Evolutionary conservation across 257 asterid species (phyloP).

Genomic region (Nemophila menziesii): DNA sequence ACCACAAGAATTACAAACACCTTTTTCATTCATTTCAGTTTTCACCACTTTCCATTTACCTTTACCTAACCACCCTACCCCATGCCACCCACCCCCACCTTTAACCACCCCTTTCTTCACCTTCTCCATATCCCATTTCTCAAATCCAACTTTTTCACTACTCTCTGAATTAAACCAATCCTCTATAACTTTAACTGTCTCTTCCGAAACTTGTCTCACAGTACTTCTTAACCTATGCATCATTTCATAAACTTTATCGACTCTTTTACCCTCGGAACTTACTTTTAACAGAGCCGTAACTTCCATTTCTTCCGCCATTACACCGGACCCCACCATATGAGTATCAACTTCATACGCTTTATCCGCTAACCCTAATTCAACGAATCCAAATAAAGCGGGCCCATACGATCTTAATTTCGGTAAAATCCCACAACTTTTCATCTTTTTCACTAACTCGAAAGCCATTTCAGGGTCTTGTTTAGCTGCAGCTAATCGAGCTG

Average conservation of each 20-base stretch:
- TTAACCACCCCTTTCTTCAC: slow-evolving; percentile 61
- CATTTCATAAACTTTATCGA: slow-evolving; percentile 68
- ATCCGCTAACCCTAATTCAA: slow-evolving; percentile 53
- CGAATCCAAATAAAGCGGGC: slow-evolving; percentile 77
- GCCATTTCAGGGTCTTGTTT: slow-evolving; percentile 79
- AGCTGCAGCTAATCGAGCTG: slow-evolving; percentile 81
- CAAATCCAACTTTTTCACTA: slow-evolving; percentile 52
- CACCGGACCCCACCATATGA: slow-evolving; percentile 66
- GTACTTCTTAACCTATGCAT: slow-evolving; percentile 76
- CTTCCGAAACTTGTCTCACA: slow-evolving; percentile 84
- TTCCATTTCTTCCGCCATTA: slow-evolving; percentile 73
- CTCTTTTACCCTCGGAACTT: slow-evolving; percentile 45
- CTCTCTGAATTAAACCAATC: slow-evolving; percentile 63
- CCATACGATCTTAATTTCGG: slow-evolving; percentile 88
- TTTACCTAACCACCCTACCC: slow-evolving; percentile 92
- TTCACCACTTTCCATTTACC: slow-evolving; percentile 78
- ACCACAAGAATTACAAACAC: slow-evolving; percentile 63
- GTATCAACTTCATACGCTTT: slow-evolving; percentile 75
- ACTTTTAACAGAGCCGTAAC: slow-evolving; percentile 60
- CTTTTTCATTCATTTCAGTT: slow-evolving; percentile 42
- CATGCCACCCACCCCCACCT: slow-evolving; percentile 99
- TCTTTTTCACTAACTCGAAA: slow-evolving; percentile 60
- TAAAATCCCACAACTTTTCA: slow-evolving; percentile 49
- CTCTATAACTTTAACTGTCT: slow-evolving; percentile 51
- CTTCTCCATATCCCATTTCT: slow-evolving; percentile 53